Evolutionary conservation across 2,329 filamentous ascomycete species (phyloP), one percentile per base, ranked within the genome.

Genomic region (Lizonia empirigonia): DNA sequence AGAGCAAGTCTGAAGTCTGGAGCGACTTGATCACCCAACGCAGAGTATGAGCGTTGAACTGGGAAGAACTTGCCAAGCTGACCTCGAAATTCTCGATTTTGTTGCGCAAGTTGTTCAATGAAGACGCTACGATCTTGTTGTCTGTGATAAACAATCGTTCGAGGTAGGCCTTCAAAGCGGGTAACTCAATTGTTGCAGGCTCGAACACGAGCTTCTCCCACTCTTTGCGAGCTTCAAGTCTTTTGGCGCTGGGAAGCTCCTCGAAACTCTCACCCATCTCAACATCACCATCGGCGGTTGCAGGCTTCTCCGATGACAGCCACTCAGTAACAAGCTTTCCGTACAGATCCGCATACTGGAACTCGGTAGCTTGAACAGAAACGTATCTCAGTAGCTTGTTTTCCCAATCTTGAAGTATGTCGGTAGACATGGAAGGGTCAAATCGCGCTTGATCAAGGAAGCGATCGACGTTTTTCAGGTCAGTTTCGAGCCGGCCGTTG

Each of bases 1-100:
- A 74, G 3, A 82, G 69, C 0, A 81, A 67, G 26, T 79, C 77
- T 0, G 77, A 78, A 3, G 67, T 60, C 18, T 77, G 60, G 2
- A 82, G 73, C 0, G 78, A 75, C 9, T 72, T 50, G 9, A 80
- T 77, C 8, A 73, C 65, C 73, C 72, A 76, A 20, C 58, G 62
- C 16, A 82, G 57, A 1, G 67, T 71, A 0, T 15, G 2, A 0
- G 60, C 34, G 30, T 60, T 66, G 64, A 82, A 77, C 27, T 63
- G 62, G 15, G 39, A 51, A 2, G 59, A 50, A 18, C 36, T 35
- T 20, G 50, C 52, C 23, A 71, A 37, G n/a, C 16, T 50, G 3
- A n/a, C 44, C 29, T 69, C 64, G 20, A 69, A 71, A 1, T 51
- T 23, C 13, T 53, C 45, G 4, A 68, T 57, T 13, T 56, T 59